These are phyloP conservation scores for Penicillium sp. DNA, from an alignment of 2,329 filamentous ascomycete genomes.

Conservation along the genomic window DNA sequence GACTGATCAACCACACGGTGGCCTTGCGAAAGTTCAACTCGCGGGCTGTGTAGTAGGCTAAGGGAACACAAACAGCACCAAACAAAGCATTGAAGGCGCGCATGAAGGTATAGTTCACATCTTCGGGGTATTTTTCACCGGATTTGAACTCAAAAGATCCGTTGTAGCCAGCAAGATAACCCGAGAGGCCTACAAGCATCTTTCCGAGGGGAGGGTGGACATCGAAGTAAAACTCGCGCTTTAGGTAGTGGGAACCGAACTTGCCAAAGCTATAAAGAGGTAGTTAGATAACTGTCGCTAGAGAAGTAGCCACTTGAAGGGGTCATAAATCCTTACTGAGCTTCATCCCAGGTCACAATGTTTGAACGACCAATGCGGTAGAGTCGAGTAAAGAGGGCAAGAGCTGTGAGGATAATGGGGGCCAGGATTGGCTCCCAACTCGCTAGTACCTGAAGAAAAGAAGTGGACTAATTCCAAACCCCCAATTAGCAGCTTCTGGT, in stretches of 20 bases:
- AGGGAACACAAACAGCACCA: conserved; percentile 84
- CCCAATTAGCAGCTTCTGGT: not conserved
- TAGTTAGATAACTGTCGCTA: not conserved
- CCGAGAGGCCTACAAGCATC: conserved; percentile 95
- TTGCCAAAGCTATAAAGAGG: conserved; percentile 56
- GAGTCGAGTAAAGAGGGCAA: conserved; percentile 67
- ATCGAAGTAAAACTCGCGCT: conserved; percentile 99
- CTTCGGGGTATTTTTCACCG: conserved; percentile 88
- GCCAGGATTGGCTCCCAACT: conserved; percentile 63
- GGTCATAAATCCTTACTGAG: conserved; percentile 58
- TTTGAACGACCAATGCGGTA: conserved; percentile 68
- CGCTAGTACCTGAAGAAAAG: conserved; percentile 47
- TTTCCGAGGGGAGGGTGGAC: conserved; percentile 95
- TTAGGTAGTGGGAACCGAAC: conserved; percentile 98
- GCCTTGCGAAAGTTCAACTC: conserved; percentile 84
- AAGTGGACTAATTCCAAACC: conserved; percentile 28
- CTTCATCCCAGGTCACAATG: conserved; percentile 76
- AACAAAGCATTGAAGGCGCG: conserved; percentile 95
- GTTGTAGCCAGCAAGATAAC: conserved; percentile 96
- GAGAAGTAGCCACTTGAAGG: not conserved
- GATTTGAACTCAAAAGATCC: conserved; percentile 99
- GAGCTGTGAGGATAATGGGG: conserved; percentile 62
- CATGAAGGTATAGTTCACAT: conserved; percentile 98
- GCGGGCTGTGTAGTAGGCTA: conserved; percentile 93
- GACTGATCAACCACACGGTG: conserved; percentile 89